Conservation (phyloP, 495 filamentous ascomycete genomes). For the Xylaria scruposa region DNA sequence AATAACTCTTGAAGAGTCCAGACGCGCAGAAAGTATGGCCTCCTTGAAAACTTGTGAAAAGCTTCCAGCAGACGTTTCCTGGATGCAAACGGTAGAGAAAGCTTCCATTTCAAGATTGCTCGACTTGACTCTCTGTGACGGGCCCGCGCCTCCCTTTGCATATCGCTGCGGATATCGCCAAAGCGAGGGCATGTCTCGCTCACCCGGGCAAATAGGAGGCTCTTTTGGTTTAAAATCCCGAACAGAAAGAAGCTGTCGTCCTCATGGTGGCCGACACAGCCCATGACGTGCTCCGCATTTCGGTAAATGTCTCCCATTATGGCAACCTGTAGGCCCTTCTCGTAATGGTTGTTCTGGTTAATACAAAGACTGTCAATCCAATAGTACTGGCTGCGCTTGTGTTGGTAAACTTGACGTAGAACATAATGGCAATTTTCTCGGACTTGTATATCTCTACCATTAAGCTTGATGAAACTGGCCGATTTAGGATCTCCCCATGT, state of each 20-base stretch:
- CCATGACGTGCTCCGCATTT: neutral
- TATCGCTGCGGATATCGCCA: neutral
- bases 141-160: neutral
- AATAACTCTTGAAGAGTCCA: conserved; percentile 3
- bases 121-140: neutral
- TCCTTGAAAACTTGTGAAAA: neutral
- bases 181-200: neutral
- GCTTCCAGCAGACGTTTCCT: neutral
- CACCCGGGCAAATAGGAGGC: neutral
- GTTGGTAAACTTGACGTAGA: conserved; percentile 3
- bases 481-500: conserved; percentile 2
- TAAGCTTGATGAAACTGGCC: neutral
- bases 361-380: neutral
- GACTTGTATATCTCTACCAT: neutral
- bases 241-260: neutral
- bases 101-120: conserved; percentile 5
- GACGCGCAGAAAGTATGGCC: neutral
- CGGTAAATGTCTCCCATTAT: conserved; percentile 5
- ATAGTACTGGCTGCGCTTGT: neutral
- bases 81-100: neutral
- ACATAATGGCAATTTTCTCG: neutral
- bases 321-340: neutral
- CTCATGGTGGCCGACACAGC: neutral
- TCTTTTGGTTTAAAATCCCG: neutral
- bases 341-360: neutral